phyloP scores from a whole-genome alignment of 345 rosid genomes.

The Arabis alpina region DNA sequence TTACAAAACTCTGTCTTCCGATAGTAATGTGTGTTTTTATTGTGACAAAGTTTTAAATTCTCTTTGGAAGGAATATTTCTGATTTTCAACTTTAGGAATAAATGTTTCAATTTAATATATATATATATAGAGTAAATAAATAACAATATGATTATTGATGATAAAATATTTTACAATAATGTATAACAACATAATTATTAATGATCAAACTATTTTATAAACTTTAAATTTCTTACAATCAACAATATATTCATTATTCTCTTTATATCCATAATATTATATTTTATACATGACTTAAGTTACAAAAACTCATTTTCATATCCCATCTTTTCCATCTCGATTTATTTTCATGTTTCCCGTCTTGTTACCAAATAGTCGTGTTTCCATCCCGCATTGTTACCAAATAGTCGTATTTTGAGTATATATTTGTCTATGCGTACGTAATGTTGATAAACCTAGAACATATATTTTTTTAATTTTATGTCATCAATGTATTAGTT shows the following conservation, averaged over 20 bases:
- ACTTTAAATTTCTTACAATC: too few species aligned
- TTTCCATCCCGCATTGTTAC: too few species aligned
- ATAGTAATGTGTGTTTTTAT: neutral
- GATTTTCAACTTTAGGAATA: neutral
- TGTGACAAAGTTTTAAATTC: neutral
- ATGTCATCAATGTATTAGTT: conserved; percentile 17
- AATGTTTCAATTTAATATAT: neutral
- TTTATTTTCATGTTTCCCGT: too few species aligned
- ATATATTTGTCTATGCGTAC: neutral
- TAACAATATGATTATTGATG: too few species aligned
- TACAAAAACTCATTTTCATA: too few species aligned
- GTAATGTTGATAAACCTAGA: neutral
- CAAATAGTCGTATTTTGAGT: neutral
- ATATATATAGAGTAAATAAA: too few species aligned
- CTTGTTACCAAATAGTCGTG: neutral
- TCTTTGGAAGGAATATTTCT: neutral
- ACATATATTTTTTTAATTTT: neutral
- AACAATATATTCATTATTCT: too few species aligned
- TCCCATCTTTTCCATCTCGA: too few species aligned
- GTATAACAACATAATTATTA: too few species aligned
- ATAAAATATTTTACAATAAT: neutral
- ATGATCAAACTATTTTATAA: too few species aligned
- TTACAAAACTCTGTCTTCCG: neutral
- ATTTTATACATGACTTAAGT: neutral
- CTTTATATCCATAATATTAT: neutral